phyloP scores from a whole-genome alignment of 305 asterid species.

The Nicotiana rustica region DNA sequence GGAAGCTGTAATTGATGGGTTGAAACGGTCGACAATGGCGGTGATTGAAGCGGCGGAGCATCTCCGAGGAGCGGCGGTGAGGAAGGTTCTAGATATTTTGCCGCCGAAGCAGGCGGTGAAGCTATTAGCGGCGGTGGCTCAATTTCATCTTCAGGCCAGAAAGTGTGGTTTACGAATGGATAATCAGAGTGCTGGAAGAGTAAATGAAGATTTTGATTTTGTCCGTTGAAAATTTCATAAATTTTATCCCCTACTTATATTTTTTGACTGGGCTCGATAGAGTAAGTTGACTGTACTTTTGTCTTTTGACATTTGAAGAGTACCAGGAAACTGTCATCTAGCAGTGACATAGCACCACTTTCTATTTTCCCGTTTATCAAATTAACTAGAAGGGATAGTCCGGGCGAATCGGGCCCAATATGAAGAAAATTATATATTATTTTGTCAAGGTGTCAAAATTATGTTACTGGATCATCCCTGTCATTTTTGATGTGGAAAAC shows the following conservation, averaged over 20 bases:
- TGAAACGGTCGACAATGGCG: constrained; percentile 47
- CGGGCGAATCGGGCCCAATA: too few relatives aligned
- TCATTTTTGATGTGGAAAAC: too few relatives aligned
- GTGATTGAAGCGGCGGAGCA: constrained; percentile 54
- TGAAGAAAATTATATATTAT: too few relatives aligned
- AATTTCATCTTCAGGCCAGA: constrained; percentile 50
- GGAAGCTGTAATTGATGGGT: constrained; percentile 42
- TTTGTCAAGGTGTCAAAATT: too few relatives aligned
- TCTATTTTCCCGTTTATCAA: too few relatives aligned
- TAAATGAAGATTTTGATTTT: neutral
- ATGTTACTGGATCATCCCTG: too few relatives aligned
- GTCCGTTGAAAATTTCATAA: neutral
- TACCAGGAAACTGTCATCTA: too few relatives aligned
- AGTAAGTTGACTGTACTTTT: too few relatives aligned
- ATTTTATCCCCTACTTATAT: too few relatives aligned
- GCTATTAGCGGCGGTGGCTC: constrained; percentile 52
- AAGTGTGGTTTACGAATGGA: constrained; percentile 53
- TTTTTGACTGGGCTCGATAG: neutral
- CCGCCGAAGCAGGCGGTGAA: constrained; percentile 48
- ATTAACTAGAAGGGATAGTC: too few relatives aligned
- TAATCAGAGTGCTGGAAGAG: neutral
- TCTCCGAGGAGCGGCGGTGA: constrained; percentile 49
- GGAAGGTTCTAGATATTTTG: constrained; percentile 50
- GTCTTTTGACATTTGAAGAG: too few relatives aligned
- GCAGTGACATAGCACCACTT: too few relatives aligned